Evolutionary conservation across 2,329 filamentous ascomycete genomes (phyloP).

Genomic region (Fusarium ambrosium): DNA sequence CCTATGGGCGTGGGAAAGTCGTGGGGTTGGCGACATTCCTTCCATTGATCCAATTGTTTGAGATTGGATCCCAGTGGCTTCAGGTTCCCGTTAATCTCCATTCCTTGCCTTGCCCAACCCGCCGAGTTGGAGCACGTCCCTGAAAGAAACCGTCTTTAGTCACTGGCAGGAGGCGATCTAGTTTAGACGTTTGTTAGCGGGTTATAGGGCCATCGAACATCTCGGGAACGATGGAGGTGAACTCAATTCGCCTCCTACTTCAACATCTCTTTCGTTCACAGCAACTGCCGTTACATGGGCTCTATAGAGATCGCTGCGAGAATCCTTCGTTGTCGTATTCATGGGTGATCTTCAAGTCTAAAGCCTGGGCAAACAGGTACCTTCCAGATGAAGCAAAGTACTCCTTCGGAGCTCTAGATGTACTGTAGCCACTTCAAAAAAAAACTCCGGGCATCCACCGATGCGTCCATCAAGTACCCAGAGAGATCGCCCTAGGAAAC

Average conservation of each 20-base stretch:
- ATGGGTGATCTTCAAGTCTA: conserved; percentile 12
- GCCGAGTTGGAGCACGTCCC: neutral
- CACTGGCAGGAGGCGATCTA: neutral
- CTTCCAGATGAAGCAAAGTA: conserved; percentile 7
- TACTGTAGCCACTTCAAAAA: conserved; percentile 4
- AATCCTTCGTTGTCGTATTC: neutral
- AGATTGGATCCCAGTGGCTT: neutral
- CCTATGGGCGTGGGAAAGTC: conserved; percentile 35
- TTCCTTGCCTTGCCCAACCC: neutral
- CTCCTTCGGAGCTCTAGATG: neutral
- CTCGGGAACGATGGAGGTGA: neutral
- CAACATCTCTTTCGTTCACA: neutral
- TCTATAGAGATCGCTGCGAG: neutral
- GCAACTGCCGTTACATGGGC: neutral
- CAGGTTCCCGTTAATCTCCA: neutral
- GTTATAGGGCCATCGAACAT: neutral
- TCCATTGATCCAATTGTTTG: neutral
- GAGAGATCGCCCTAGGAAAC: neutral
- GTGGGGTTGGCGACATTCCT: conserved; percentile 12
- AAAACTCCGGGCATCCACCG: neutral
- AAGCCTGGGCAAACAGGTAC: conserved; percentile 35
- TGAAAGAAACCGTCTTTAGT: neutral
- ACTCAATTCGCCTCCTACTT: neutral
- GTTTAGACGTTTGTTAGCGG: conserved; percentile 6
- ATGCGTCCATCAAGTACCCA: neutral